Evolutionary conservation across 208 protist species (phyloP), one percentile per base, ranked within the genome.

Genomic region (Trypanosomatidae sp.): DNA sequence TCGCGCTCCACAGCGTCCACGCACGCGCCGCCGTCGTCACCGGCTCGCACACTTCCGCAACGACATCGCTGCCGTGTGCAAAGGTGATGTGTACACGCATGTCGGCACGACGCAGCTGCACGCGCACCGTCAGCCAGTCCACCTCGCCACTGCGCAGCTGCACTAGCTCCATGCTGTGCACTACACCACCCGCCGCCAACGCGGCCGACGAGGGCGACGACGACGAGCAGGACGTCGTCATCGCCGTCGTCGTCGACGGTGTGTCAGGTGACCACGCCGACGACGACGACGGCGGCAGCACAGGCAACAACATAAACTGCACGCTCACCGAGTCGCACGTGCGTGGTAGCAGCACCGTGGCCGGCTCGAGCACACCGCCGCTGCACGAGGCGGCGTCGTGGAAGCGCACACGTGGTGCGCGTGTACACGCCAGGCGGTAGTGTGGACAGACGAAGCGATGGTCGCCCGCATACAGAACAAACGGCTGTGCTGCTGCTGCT

Each of bases 1-100:
- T 70, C 8, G 84, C 84, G 33, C 70, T 83, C 80, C 84, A 92
- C 5, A 82, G 57, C 11, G 58, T 45, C 80, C 84, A 92, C 37
- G 16, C 7, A 8, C 6, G 19, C 8, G 43, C 28, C 22, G 56
- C 61, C 0, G 42, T 6, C 11, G 52, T 49, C 28, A 87, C 64
- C 1, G 71, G 28, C 53, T 92, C 75, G 27, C 66, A 66, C 19
- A 88, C 57, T 48, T 88, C 72, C 4, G 65, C 72, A 0, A 86
- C 45, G 1, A 74, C 53, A 25, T 82, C 75, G 13, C 48, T 55
- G 10, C 75, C 70, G 54, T 92, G 75, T 6, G 60, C 48, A 47
- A 92, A 92, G 0, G 57, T 50, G 42, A 92, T 56, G 4, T 52
- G 61, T 40, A 84, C 37, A 7, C 52, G 63, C 1, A 64, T 66